A percentile compares a stretch with the other conserved stretches of the same genome.
phyloP scores from a whole-genome alignment of 164 flowering plant genomes.

The Hamamelis virginiana region DNA sequence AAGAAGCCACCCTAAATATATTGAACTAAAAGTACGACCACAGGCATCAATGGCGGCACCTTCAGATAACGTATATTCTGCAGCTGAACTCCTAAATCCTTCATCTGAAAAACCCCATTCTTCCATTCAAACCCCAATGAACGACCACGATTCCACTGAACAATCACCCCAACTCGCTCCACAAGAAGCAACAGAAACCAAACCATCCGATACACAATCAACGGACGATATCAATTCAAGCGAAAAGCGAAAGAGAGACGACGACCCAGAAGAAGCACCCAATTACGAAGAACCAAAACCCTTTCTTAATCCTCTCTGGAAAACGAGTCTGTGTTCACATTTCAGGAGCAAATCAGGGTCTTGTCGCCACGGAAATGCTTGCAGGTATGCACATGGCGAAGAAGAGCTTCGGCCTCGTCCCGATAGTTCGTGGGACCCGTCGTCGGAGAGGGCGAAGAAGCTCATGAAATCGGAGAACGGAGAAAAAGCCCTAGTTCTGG shows the following conservation, averaged over 20 bases:
- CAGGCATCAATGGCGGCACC: not conserved
- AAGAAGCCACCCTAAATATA: no score
- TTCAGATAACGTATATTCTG: slow-evolving; percentile 1
- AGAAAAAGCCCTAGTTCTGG: slow-evolving; percentile 22
- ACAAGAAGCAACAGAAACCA: not conserved
- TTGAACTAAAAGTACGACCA: no score
- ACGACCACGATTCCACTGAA: slow-evolving; percentile 9
- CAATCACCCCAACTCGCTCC: not conserved
- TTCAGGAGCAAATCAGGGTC: slow-evolving; percentile 50
- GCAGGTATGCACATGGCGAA: slow-evolving; percentile 89
- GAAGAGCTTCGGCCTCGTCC: slow-evolving; percentile 75
- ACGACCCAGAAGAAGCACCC: not conserved
- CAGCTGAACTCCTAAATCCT: not conserved
- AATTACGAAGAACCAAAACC: slow-evolving; percentile 8
- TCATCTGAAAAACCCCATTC: not conserved
- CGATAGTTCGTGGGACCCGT: slow-evolving; percentile 93
- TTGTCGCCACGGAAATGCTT: slow-evolving; percentile 77
- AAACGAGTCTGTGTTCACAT: slow-evolving; percentile 85
- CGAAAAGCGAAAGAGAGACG: slow-evolving; percentile 15
- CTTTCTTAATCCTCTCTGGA: slow-evolving; percentile 56
- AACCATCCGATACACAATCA: not conserved
- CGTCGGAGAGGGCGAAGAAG: slow-evolving; percentile 85
- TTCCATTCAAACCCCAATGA: slow-evolving; percentile 8
- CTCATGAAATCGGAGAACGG: slow-evolving; percentile 34
- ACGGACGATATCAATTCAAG: not conserved